Conservation (phyloP, 129 eudicot species). For the Flaveria linearis region DNA sequence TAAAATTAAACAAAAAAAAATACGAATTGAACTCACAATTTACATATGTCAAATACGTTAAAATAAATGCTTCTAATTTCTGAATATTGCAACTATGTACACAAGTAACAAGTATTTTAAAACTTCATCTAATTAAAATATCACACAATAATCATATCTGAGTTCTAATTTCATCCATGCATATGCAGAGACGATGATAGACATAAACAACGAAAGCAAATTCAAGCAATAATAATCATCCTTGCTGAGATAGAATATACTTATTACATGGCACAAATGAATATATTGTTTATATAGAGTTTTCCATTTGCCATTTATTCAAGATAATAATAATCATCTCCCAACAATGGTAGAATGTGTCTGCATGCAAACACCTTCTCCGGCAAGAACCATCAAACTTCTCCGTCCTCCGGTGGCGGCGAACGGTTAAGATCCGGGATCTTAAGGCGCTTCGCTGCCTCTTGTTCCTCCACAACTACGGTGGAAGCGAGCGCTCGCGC, state of each 20-base stretch:
- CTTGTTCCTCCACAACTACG: not conserved
- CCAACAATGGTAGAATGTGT: not conserved
- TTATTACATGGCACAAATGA: not conserved
- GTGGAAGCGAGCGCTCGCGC: not conserved
- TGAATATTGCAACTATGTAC: no score
- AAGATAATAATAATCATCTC: not conserved
- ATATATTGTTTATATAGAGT: not conserved
- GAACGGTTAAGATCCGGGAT: not conserved
- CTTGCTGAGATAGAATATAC: not conserved
- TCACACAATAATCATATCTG: no score
- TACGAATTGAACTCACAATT: no score
- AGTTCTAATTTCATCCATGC: not conserved
- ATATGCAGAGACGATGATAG: not conserved
- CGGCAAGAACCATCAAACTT: not conserved
- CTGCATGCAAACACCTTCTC: not conserved
- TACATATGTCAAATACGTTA: no score
- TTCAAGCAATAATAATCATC: not conserved
- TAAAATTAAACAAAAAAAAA: no score
- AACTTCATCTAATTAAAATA: no score
- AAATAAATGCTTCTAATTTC: no score
- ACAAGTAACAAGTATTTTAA: no score
- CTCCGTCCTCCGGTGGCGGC: slow-evolving; percentile 5
- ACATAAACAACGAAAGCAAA: not conserved
- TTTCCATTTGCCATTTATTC: not conserved
- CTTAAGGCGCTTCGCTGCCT: not conserved